Percentiles rank a stretch among this genome's conserved stretches.
phyloP scores from a whole-genome alignment of 495 filamentous ascomycete species.

The Massariosphaeria phaeospora region DNA sequence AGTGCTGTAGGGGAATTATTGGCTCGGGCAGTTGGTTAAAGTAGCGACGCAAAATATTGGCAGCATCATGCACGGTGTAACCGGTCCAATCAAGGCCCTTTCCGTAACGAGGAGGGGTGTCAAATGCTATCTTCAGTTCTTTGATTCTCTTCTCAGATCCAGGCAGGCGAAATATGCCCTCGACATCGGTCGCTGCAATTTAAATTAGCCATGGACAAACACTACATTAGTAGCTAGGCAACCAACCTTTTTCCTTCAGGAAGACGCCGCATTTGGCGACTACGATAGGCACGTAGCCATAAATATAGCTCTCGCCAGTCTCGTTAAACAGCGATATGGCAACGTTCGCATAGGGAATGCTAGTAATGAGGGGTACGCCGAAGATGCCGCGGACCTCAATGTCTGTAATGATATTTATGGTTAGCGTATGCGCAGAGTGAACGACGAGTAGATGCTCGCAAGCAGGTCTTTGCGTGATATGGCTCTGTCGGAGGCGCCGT shows the following conservation, averaged over 20 bases:
- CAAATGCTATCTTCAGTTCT: conserved; percentile 83
- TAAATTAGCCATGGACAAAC: not conserved
- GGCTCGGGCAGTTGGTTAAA: conserved; percentile 92
- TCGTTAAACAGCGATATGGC: conserved; percentile 93
- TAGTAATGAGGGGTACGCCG: conserved; percentile 86
- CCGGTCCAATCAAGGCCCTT: conserved; percentile 96
- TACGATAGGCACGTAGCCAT: conserved; percentile 97
- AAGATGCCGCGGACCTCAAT: conserved; percentile 63
- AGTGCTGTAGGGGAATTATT: conserved; percentile 91
- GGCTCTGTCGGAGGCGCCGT: too few relatives aligned
- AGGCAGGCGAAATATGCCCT: conserved; percentile 94
- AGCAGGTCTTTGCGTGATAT: too few relatives aligned
- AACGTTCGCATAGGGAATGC: conserved; percentile 97
- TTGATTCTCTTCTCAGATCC: conserved; percentile 98
- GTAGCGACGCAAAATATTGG: conserved; percentile 92
- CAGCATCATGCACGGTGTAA: conserved; percentile 98
- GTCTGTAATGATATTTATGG: too few relatives aligned
- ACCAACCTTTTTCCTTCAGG: conserved; percentile 93
- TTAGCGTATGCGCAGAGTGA: too few relatives aligned
- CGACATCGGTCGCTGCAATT: conserved; percentile 77
- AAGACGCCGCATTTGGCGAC: conserved; percentile 98
- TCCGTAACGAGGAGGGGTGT: conserved; percentile 92
- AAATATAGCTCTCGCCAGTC: conserved; percentile 89
- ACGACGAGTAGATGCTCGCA: too few relatives aligned
- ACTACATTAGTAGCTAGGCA: not conserved